Evolutionary conservation across 768 basidiomycete genomes (phyloP).

Genomic region (Tulasnella sp.): DNA sequence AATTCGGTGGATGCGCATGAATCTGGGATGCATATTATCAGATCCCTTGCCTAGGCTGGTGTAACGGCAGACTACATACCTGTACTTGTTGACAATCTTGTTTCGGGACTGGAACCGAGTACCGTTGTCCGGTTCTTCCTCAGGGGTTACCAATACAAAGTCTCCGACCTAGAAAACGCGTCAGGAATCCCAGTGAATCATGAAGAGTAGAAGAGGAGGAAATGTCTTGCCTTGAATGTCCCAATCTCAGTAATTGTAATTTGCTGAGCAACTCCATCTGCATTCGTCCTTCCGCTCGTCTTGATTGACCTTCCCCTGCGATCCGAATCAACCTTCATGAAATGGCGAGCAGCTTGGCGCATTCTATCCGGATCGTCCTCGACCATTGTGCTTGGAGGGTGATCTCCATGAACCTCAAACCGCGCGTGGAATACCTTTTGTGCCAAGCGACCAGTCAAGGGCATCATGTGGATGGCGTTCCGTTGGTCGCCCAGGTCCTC

Average conservation of each 20-base stretch:
- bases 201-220: neutral
- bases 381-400: neutral
- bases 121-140: neutral
- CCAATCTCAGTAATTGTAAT: neutral
- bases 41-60: neutral
- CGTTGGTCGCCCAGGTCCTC: neutral
- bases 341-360: too few relatives aligned
- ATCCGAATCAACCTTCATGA: too few relatives aligned
- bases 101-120: slow-evolving; percentile 1
- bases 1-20: neutral
- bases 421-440: slow-evolving; percentile 4
- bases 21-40: neutral
- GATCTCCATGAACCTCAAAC: slow-evolving; percentile 3
- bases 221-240: slow-evolving; percentile 1
- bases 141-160: neutral
- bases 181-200: neutral
- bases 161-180: slow-evolving; percentile 2
- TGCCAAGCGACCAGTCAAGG: slow-evolving; percentile 7
- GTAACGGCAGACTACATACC: neutral
- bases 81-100: slow-evolving; percentile 9
- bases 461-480: slow-evolving; percentile 13
- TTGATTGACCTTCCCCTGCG: too few relatives aligned
- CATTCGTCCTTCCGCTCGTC: neutral
- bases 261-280: neutral
- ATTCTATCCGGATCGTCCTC: neutral